These are phyloP conservation scores for Entomortierella lignicola DNA, from an alignment of 192 early-diverging fungal species.

Conservation along the genomic window DNA sequence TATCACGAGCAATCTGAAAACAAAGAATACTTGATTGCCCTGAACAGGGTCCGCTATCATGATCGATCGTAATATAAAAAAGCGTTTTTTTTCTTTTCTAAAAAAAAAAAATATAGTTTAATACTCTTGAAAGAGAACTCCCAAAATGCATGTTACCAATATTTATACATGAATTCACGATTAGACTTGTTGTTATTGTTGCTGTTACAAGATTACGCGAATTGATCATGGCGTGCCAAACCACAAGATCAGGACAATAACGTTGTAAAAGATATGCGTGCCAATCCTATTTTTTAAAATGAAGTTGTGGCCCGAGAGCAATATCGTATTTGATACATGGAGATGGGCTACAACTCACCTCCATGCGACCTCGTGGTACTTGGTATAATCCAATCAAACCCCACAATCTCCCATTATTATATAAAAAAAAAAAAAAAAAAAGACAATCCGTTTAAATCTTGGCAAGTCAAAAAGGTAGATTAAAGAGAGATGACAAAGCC, in stretches of 20 bases:
- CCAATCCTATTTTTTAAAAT: neutral
- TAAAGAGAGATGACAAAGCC: conserved; percentile 2
- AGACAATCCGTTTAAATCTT: neutral
- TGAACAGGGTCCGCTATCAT: conserved; percentile 69
- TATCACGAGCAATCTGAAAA: conserved; percentile 65
- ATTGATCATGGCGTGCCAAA: no score
- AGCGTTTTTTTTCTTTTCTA: no score
- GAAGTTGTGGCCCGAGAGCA: neutral
- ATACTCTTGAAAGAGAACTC: no score
- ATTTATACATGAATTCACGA: no score
- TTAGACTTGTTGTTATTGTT: no score
- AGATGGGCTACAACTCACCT: neutral
- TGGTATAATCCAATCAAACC: neutral
- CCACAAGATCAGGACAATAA: neutral
- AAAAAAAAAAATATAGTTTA: conserved; percentile 6
- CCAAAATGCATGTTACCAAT: no score
- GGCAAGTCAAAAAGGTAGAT: neutral
- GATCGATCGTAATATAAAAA: conserved; percentile 24
- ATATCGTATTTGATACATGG: no score
- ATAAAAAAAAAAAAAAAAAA: neutral
- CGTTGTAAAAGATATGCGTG: neutral
- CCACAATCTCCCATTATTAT: no score
- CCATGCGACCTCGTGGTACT: neutral
- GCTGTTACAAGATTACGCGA: no score
- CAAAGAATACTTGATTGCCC: conserved; percentile 71